phyloP scores from a whole-genome alignment of 2,329 filamentous ascomycete genomes.

The Claviceps capensis region DNA sequence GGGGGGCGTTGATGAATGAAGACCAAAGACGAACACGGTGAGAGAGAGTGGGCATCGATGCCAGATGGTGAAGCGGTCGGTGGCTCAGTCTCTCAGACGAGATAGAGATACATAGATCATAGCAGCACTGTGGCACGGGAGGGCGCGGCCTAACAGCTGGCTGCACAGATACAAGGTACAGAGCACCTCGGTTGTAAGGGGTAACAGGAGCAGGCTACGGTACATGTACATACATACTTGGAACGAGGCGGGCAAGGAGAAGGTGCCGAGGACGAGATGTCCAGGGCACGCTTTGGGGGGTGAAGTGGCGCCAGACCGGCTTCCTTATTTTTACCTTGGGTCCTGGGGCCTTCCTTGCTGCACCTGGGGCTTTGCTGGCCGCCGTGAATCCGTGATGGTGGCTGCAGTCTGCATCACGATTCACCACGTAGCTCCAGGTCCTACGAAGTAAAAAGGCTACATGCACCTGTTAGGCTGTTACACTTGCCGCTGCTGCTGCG shows the following conservation, averaged over 20 bases:
- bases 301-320: neutral
- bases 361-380: neutral
- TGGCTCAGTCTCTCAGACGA: neutral
- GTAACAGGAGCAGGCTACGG: too few relatives aligned
- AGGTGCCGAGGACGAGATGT: neutral
- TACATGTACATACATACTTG: too few relatives aligned
- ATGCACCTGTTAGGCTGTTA: too few relatives aligned
- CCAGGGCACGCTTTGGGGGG: neutral
- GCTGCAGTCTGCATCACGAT: too few relatives aligned
- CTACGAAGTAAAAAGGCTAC: too few relatives aligned
- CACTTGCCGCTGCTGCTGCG: too few relatives aligned
- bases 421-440: too few relatives aligned
- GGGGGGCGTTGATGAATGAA: conserved; percentile 2
- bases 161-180: neutral
- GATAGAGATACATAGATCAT: neutral
- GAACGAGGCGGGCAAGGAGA: too few relatives aligned
- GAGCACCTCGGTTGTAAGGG: neutral
- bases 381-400: too few relatives aligned
- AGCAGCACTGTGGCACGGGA: conserved; percentile 1
- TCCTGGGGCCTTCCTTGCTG: neutral
- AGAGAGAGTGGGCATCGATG: neutral
- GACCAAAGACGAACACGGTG: conserved; percentile 3
- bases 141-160: conserved; percentile 1
- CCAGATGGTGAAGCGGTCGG: neutral
- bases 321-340: neutral